phyloP scores from a whole-genome alignment of 129 eudicot genomes.

The Tagetes erecta region DNA sequence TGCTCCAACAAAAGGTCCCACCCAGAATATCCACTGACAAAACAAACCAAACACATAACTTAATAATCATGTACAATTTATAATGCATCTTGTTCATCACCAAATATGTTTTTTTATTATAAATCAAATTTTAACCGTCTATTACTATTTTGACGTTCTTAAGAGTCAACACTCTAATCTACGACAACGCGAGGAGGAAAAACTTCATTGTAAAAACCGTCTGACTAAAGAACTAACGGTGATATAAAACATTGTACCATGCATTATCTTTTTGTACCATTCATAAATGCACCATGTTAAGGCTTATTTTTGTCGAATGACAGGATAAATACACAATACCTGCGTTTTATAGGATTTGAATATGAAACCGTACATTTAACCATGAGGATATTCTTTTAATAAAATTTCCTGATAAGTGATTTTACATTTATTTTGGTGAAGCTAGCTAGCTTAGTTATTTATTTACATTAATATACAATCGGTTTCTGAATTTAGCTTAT shows the following conservation, averaged over 20 bases:
- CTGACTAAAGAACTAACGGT: too few relatives aligned
- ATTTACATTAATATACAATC: neutral
- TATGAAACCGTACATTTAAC: too few relatives aligned
- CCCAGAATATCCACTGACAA: slow-evolving; percentile 85
- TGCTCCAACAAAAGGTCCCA: slow-evolving; percentile 83
- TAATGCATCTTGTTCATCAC: neutral
- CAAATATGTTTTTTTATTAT: too few relatives aligned
- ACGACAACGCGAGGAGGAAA: too few relatives aligned
- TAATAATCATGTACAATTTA: slow-evolving; percentile 14
- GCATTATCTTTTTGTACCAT: neutral
- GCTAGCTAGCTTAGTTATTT: neutral
- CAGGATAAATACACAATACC: too few relatives aligned
- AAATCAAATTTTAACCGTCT: too few relatives aligned
- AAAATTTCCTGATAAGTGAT: too few relatives aligned
- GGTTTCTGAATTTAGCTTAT: neutral
- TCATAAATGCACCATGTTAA: neutral
- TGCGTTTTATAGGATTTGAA: too few relatives aligned
- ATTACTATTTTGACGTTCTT: too few relatives aligned
- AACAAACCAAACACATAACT: neutral
- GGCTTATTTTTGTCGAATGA: neutral
- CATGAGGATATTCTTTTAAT: too few relatives aligned
- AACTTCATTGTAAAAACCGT: too few relatives aligned
- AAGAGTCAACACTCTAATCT: too few relatives aligned
- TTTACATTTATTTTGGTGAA: neutral
- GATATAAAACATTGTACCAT: slow-evolving; percentile 1